Evolutionary conservation across 2,329 filamentous ascomycete genomes (phyloP).

Genomic region (Orbilia ellipsospora): DNA sequence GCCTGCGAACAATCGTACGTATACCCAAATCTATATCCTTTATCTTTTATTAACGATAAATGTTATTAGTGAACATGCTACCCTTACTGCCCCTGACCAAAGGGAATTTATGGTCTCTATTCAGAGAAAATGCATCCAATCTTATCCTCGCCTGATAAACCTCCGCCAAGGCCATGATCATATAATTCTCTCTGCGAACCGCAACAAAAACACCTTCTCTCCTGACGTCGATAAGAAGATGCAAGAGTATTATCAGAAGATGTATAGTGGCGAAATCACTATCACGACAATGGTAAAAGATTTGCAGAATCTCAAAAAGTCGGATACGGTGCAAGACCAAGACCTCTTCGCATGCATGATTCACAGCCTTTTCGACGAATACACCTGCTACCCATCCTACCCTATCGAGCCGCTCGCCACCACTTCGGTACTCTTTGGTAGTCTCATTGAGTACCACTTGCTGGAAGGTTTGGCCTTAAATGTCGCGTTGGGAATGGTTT

Average conservation of each 20-base stretch:
- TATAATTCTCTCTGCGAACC: conserved; percentile 86
- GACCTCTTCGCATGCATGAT: conserved; percentile 99
- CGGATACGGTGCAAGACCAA: conserved; percentile 83
- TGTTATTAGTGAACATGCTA: conserved; percentile 34
- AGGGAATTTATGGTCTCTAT: conserved; percentile 78
- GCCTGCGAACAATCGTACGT: conserved; percentile 53
- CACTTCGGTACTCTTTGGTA: conserved; percentile 94
- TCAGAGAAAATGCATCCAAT: conserved; percentile 87
- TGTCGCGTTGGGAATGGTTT: conserved; percentile 94
- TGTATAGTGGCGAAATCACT: conserved; percentile 92
- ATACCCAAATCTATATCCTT: neutral
- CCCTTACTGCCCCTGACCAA: conserved; percentile 65
- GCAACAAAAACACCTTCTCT: conserved; percentile 82
- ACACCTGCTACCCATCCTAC: conserved; percentile 93
- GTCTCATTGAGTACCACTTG: conserved; percentile 92
- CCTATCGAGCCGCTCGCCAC: conserved; percentile 95
- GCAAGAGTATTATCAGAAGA: conserved; percentile 97
- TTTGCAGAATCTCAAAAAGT: conserved; percentile 87
- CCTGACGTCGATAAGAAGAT: conserved; percentile 85
- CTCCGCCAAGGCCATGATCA: conserved; percentile 93
- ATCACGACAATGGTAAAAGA: conserved; percentile 86
- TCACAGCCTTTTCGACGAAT: conserved; percentile 96
- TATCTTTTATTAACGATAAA: neutral
- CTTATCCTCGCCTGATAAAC: conserved; percentile 94
- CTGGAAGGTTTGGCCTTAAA: conserved; percentile 90